Percentiles rank a stretch among this genome's conserved stretches.
Conservation (phyloP, 139 green algal species). For the Chlamydomonas eustigma region DNA sequence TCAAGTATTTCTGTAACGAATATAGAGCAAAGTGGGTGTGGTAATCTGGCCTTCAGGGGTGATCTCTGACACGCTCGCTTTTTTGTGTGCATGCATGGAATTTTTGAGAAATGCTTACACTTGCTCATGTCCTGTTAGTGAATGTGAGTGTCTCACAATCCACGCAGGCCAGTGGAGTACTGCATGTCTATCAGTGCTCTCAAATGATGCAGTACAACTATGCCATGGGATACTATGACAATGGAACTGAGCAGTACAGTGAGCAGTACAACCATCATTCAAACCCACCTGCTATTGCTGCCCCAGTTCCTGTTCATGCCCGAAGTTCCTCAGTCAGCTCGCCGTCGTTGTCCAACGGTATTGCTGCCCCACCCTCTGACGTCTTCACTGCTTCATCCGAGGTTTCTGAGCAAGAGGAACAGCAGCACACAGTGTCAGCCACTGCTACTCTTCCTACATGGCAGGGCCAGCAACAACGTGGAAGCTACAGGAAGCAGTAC, state of each 20-base stretch:
- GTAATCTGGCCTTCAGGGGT: too few relatives aligned
- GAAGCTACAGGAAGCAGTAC: background rate
- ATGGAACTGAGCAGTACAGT: background rate
- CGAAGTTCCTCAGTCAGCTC: background rate
- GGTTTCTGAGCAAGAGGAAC: background rate
- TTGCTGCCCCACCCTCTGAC: background rate
- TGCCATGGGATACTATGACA: background rate
- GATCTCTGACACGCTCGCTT: too few relatives aligned
- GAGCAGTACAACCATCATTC: background rate
- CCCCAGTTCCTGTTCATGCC: background rate
- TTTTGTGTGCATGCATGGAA: too few relatives aligned
- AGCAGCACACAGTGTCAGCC: too few relatives aligned
- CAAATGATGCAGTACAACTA: conserved; percentile 5
- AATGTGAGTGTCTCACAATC: too few relatives aligned
- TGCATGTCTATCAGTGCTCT: background rate
- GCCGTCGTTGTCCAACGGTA: background rate
- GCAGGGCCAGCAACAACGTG: background rate
- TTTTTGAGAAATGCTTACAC: too few relatives aligned
- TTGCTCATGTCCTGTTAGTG: too few relatives aligned
- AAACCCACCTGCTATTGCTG: background rate
- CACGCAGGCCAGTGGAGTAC: background rate
- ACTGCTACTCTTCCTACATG: background rate
- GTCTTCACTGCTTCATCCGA: conserved; percentile 9
- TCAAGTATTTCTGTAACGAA: too few relatives aligned
- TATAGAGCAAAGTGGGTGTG: too few relatives aligned